These are phyloP conservation scores for Coemansia sp. DNA, from an alignment of 192 early-diverging fungal genomes.

Conservation along the genomic window DNA sequence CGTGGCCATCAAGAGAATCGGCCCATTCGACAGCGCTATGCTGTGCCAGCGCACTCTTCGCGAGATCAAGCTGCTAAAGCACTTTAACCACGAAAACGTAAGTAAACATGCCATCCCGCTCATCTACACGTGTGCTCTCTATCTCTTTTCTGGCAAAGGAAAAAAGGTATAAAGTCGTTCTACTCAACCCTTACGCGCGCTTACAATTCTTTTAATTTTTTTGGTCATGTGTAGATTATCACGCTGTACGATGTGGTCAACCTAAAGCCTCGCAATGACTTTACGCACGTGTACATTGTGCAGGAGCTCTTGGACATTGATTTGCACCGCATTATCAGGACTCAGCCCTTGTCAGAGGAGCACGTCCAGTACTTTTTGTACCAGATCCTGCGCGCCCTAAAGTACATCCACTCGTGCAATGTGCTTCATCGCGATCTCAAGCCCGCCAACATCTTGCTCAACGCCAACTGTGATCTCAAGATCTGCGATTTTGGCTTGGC, in stretches of 20 bases:
- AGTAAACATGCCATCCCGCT: background rate
- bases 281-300: constrained; percentile 56
- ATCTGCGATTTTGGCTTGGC: constrained; percentile 99
- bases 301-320: constrained; percentile 89
- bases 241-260: constrained; percentile 52
- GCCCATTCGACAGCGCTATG: constrained; percentile 82
- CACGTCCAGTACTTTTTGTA: constrained; percentile 93
- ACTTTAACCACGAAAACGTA: constrained; percentile 76
- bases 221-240: constrained; percentile 40
- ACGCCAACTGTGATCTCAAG: constrained; percentile 98
- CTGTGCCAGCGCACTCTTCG: constrained; percentile 78
- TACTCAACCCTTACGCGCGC: background rate
- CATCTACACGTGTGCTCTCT: background rate
- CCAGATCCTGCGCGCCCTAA: constrained; percentile 84
- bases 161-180: background rate
- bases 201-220: background rate
- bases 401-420: constrained; percentile 92
- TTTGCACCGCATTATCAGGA: constrained; percentile 86
- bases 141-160: background rate
- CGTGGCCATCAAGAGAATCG: constrained; percentile 93
- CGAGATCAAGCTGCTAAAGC: constrained; percentile 83
- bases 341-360: constrained; percentile 79
- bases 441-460: constrained; percentile 95
- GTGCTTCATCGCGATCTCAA: constrained; percentile 96
- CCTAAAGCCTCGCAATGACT: constrained; percentile 49